Base-by-base conservation (phyloP, 768 basidiomycete species). In the Multifurca ochricompacta region DNA sequence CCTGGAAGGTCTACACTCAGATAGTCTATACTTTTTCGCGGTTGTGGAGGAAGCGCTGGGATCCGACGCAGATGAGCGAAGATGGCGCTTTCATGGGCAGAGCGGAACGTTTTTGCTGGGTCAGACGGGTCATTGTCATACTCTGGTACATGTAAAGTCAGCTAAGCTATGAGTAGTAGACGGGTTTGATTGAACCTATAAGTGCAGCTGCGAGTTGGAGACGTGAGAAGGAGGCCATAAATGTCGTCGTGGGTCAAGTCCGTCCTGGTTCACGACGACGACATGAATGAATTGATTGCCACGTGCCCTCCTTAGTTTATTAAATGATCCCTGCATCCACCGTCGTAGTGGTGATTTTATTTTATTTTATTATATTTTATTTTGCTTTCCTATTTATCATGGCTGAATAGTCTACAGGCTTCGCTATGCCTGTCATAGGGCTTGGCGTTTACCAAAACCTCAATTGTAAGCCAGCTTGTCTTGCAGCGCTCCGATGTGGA, bases 41-140 rank as follows among this genome's bases (percentile, higher is more conserved):
- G 76, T 64, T 18, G 68, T 62, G 75, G 73, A 54, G 73, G 74
- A 58, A 78, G 71, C 46, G 76, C 75, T 47, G 75, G 72, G 47
- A 77, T 67, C 42, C 74, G 79, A 30, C 86, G 81, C 36, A 89
- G 72, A 66, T 87, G 84, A n/a, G 85, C 76, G 63, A 92, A 91
- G 56, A 92, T 85, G 47, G 88, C 90, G 56, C 88, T 91, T 56
- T 91, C 87, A 40, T 89, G 79, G 3, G 89, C 89, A 43, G 79
- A 83, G 51, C 76, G 78, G 59, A 73, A 70, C 7, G 81, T 80
- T 10, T 71, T 75, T 48, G 80, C 69, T 6, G 83, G 83, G 65
- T 90, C 74, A n/a, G 76, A 71, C 32, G 78, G 74, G 66, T 93
- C 89, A 60, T 93, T 93, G 75, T 94, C 91, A 66, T 94, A 94